phyloP scores from a whole-genome alignment of 2,329 filamentous ascomycete species.

The Penicillium sp. region DNA sequence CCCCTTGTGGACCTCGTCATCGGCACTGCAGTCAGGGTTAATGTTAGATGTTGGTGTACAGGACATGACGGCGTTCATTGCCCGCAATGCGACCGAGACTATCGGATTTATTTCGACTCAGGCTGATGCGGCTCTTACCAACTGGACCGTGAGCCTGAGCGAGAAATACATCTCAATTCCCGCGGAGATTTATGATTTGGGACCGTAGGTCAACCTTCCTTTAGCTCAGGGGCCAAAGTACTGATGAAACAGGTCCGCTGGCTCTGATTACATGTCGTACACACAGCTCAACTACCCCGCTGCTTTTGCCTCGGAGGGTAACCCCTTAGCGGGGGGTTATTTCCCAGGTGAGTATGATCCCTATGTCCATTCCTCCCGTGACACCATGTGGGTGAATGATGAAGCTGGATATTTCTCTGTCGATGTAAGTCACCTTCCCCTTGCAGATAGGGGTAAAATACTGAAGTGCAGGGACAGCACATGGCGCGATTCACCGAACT shows the following conservation, averaged over 20 bases:
- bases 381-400: slow-evolving; percentile 12
- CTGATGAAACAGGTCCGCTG: slow-evolving; percentile 1
- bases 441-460: neutral
- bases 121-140: slow-evolving; percentile 7
- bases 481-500: slow-evolving; percentile 13
- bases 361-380: slow-evolving; percentile 5
- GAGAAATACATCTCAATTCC: slow-evolving; percentile 11
- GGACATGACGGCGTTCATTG: slow-evolving; percentile 12
- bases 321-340: slow-evolving; percentile 2
- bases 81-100: slow-evolving; percentile 9
- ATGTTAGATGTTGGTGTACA: neutral
- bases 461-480: neutral
- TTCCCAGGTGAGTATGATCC: slow-evolving; percentile 11
- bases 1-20: neutral
- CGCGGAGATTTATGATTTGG: slow-evolving; percentile 7
- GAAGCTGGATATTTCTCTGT: slow-evolving; percentile 9
- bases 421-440: slow-evolving; percentile 4
- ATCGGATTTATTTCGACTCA: slow-evolving; percentile 11
- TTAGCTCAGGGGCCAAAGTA: neutral
- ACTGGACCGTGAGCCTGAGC: slow-evolving; percentile 8
- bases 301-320: slow-evolving; percentile 11
- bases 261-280: slow-evolving; percentile 13
- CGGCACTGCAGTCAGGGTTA: neutral
- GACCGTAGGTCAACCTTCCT: slow-evolving; percentile 3
- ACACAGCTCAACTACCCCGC: slow-evolving; percentile 13